Evolutionary conservation across 1,139 yeast species (phyloP), one percentile per base, ranked within the genome.

Genomic region (Protomyces macrosporus): DNA sequence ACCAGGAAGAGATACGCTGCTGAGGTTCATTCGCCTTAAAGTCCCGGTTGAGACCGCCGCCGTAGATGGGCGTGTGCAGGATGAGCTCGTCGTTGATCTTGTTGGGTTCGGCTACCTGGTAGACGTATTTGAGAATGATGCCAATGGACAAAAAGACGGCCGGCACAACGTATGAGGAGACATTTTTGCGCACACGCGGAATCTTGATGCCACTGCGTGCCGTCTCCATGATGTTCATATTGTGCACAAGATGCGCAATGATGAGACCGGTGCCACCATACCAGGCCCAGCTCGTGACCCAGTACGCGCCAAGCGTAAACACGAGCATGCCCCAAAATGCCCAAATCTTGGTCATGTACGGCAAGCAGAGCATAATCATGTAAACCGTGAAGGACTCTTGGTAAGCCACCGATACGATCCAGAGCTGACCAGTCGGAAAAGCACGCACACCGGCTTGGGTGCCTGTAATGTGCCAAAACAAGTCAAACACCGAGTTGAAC

Each of bases 221-320:
- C 9, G 42, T 14, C n/a, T 58, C 56, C 33, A 42, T 51, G 32
- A 58, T 51, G 52, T 58, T 52, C 62, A 58, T 52, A 56, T 52
- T 58, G 34, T 16, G 53, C 42, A 58, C 55, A 14, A 40, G 48
- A 6, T 58, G 56, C 0, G 62, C 62, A 48, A 58, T 51, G 34
- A 58, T 30, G 30, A 58, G 45, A 6, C 62, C 62, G 34, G 62
- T 58, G 39, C 53, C 40, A 4, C 55, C 52, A 53, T 58, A 58
- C 62, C 62, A 58, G 9, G 62, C 55, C 62, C 62, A 58, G 48
- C 62, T 58, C 30, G 40, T 16, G 40, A 58, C 56, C 62, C 62
- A 58, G 56, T 55, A 58, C 9, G 56, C 62, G 4, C 33, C 33
- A 6, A 58, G 56, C 14, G 53, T 39, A 45, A 58, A 58, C 12